Evolutionary conservation across 2,329 filamentous ascomycete genomes (phyloP), one percentile per base, ranked within the genome.

Genomic region (Phaeoacremonium minimum): DNA sequence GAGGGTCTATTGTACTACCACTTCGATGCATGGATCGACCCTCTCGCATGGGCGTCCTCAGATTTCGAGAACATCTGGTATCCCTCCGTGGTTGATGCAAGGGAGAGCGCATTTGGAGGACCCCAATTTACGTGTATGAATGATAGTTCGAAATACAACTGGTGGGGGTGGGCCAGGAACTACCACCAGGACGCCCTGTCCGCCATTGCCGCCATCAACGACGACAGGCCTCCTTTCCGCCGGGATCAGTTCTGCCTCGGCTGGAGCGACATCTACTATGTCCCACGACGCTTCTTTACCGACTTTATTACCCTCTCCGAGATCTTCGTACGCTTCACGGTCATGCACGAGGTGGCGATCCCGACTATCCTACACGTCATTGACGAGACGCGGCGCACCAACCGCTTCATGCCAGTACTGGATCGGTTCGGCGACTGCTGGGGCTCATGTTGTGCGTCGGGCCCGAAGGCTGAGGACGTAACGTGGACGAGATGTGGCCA

Each of bases 221-320:
- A 37, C 17, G 43, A 50, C 16, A 38, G 41, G 19, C 40, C 48
- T 8, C 33, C 33, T 5, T 35, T 50, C 22, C 32, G 50, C 28
- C 31, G 35, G 8, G 17, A 43, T 7, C 49, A 58, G 41, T 57
- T 46, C 35, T 58, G 55, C 35, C 40, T 49, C 8, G 55, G 55
- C 17, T 59, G 56, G 56, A 48, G 46, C 5, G 56, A 59, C 30
- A 56, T 59, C 11, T 59, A 56, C 44, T 59, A 53, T 44, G 42
- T 59, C 19, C 56, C 56, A 6, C 48, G 52, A 17, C 50, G 49
- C 19, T 53, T 53, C 42, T 59, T 58, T 35, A 40, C 41, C 19
- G 56, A 59, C 39, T 59, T 42, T 19, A 51, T 58, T 22, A 42
- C 46, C 30, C 46, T 58, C 4, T 35, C 47, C 7, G 36, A 44